Base-by-base conservation (phyloP, 345 rosid genomes). In the Chamaenerion angustifolium region DNA sequence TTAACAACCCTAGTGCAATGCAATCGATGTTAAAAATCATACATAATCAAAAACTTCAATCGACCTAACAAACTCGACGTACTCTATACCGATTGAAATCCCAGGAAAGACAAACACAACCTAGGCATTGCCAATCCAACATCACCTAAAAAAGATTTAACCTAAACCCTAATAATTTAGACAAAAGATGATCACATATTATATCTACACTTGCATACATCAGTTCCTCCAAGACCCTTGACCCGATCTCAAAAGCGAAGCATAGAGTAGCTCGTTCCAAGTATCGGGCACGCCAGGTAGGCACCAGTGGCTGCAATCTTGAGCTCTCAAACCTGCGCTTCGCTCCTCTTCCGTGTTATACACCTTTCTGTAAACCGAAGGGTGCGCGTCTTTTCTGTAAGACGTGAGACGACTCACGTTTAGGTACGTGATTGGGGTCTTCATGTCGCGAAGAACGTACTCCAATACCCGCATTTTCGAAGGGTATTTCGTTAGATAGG, bases 291-390 rank as follows among this genome's bases (percentile, higher is more conserved):
- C 90, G 56, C 95, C 95, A 0, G 88, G 95, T 51, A 89, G 75
- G 72, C 98, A 89, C 98, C 95, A 89, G 41, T 83, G 95, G 56
- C 95, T 81, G 76, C 92, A 90, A 66, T 86, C 95, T 72, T 86
- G 95, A 71, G 71, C 75, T 11, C 54, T 53, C 68, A 64, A 76
- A 0, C 88, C 81, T 3, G 76, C 75, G 27, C 16, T 54, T 61
- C 41, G 69, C 64, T 78, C 90, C 58, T 64, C 70, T 0, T 48
- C 66, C 1, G 84, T 72, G 41, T 54, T 74, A 66, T 79, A 79
- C 21, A 47, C 47, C 76, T 19, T 72, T 68, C 94, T 67, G 52
- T 79, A 90, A 45, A 83, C 78, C 0, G 95, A 79, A 16, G 95
- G 98, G 54, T 83, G 92, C 0, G 78, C 94, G 43, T 90, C 98